phyloP scores from a whole-genome alignment of 768 basidiomycete species.

The Tubosaeta sp. region DNA sequence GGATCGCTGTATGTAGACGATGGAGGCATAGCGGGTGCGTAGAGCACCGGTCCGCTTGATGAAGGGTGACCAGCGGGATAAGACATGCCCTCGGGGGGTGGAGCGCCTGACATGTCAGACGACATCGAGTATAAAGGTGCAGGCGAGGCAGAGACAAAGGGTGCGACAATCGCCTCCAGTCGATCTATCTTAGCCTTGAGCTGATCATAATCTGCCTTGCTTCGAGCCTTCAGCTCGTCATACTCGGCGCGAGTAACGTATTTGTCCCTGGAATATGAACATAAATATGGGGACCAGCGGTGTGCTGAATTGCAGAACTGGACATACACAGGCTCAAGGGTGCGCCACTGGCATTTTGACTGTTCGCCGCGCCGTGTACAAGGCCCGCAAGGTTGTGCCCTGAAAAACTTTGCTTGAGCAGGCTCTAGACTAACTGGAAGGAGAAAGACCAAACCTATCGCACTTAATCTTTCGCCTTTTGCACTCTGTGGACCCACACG shows the following conservation, averaged over 20 bases:
- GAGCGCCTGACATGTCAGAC: slow-evolving; percentile 27
- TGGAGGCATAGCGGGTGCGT: slow-evolving; percentile 18
- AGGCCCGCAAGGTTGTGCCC: slow-evolving; percentile 77
- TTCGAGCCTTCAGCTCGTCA: slow-evolving; percentile 64
- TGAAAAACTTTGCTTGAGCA: slow-evolving; percentile 31
- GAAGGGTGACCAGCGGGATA: slow-evolving; percentile 27
- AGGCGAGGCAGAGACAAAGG: slow-evolving; percentile 28
- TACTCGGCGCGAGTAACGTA: slow-evolving; percentile 76
- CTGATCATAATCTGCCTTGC: slow-evolving; percentile 39
- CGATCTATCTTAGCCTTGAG: slow-evolving; percentile 62
- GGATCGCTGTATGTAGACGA: slow-evolving; percentile 26
- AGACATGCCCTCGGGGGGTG: slow-evolving; percentile 23
- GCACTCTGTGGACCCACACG: slow-evolving; percentile 51
- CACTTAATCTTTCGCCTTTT: slow-evolving; percentile 87
- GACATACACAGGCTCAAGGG: slow-evolving; percentile 75
- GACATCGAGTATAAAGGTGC: slow-evolving; percentile 29
- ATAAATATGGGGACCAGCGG: slow-evolving; percentile 15
- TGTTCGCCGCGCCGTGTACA: slow-evolving; percentile 79
- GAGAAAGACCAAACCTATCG: slow-evolving; percentile 55
- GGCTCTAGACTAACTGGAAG: slow-evolving; percentile 1
- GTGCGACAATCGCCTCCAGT: slow-evolving; percentile 53
- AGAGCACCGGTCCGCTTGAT: slow-evolving; percentile 24
- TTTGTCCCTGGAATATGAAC: slow-evolving; percentile 53
- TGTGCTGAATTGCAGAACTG: background rate
- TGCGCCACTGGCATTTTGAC: slow-evolving; percentile 78